A percentile compares a stretch with the other conserved stretches of the same genome.
Evolutionary conservation across 1,284 basidiomycete species (phyloP).

Genomic region (Ceratobasidium sp.): DNA sequence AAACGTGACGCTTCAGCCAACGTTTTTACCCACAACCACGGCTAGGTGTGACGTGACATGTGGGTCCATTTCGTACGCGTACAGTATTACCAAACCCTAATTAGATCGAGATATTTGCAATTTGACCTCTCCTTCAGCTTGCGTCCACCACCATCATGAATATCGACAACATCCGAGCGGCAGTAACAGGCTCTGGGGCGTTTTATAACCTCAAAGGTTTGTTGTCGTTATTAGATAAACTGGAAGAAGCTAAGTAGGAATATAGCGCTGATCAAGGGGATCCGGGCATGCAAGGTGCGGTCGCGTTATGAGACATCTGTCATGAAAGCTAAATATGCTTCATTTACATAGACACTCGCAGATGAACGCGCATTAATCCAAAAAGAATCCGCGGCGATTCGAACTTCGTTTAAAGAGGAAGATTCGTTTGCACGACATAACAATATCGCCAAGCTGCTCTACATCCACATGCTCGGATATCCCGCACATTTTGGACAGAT

Average conservation of each 20-base stretch:
- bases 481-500: constrained; percentile 99
- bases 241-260: constrained; percentile 42
- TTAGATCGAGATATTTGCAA: constrained; percentile 44
- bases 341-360: constrained; percentile 83
- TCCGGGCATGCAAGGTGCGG: constrained; percentile 86
- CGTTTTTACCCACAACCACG: no score
- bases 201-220: constrained; percentile 93
- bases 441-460: constrained; percentile 97
- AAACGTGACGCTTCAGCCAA: no score
- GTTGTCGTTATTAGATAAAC: constrained; percentile 48
- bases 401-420: constrained; percentile 98
- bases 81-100: constrained; percentile 20
- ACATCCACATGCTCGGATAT: constrained; percentile 99
- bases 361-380: constrained; percentile 98
- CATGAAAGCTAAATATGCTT: constrained; percentile 44
- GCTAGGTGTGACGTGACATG: no score
- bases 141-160: constrained; percentile 34
- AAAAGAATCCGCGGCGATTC: constrained; percentile 97
- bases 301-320: not conserved
- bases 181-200: constrained; percentile 59
- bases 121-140: constrained; percentile 26
- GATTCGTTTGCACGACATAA: constrained; percentile 94
- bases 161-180: constrained; percentile 43
- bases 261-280: constrained; percentile 94
- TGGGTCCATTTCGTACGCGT: no score